Evolutionary conservation across 768 basidiomycete species (phyloP).

Genomic region (Boletus rubescentipes): DNA sequence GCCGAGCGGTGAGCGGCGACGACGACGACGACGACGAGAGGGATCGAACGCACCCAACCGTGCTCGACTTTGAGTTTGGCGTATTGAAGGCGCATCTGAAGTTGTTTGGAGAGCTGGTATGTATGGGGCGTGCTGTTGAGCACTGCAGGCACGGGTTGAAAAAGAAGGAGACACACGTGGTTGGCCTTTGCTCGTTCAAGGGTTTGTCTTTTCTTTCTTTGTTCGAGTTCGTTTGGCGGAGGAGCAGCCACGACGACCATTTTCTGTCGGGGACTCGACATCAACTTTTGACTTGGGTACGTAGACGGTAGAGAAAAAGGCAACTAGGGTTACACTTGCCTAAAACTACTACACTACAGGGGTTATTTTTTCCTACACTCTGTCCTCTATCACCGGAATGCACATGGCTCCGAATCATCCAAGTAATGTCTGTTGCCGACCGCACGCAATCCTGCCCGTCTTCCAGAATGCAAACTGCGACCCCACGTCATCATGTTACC

Average conservation of each 20-base stretch:
- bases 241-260: conserved; percentile 23
- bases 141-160: neutral
- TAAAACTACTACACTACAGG: neutral
- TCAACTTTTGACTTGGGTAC: no score
- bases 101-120: conserved; percentile 62
- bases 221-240: conserved; percentile 29
- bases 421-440: no score
- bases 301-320: no score
- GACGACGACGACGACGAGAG: neutral
- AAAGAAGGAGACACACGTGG: conserved; percentile 43
- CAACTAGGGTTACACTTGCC: neutral
- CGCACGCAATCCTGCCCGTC: neutral
- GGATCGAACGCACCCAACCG: conserved; percentile 60
- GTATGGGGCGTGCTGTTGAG: neutral
- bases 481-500: no score
- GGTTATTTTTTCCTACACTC: neutral
- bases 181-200: conserved; percentile 56
- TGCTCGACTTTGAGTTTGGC: conserved; percentile 78
- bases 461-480: neutral
- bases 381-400: neutral
- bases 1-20: neutral
- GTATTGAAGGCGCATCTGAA: conserved; percentile 74
- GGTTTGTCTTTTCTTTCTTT: conserved; percentile 47
- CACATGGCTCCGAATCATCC: neutral
- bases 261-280: conserved; percentile 14